Evolutionary conservation across 495 filamentous ascomycete species (phyloP).

Genomic region (Lasiosphaeria miniovina): DNA sequence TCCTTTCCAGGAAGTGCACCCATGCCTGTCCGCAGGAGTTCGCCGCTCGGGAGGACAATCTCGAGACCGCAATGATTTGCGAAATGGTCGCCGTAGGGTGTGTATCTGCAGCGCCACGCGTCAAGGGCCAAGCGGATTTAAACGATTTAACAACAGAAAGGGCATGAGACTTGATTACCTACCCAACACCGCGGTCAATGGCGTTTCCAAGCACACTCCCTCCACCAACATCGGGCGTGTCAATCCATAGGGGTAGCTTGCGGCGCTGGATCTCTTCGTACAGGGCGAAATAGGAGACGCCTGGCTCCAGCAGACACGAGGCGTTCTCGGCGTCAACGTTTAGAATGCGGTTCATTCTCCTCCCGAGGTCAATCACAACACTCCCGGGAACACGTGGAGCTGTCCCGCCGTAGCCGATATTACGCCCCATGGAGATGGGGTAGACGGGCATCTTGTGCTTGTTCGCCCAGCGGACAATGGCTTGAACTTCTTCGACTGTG

Average conservation of each 20-base stretch:
- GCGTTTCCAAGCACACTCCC: slow-evolving; percentile 56
- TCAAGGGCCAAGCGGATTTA: neutral
- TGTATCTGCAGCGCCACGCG: slow-evolving; percentile 1
- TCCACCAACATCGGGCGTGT: slow-evolving; percentile 53
- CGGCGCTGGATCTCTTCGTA: slow-evolving; percentile 49
- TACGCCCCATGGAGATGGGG: slow-evolving; percentile 51
- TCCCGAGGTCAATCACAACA: slow-evolving; percentile 52
- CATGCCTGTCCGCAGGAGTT: slow-evolving; percentile 57
- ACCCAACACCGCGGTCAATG: slow-evolving; percentile 54
- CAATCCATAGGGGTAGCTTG: slow-evolving; percentile 46
- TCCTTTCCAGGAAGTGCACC: slow-evolving; percentile 47
- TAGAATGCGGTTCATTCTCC: slow-evolving; percentile 51
- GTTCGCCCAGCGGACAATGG: slow-evolving; percentile 44
- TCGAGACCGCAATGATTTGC: slow-evolving; percentile 55
- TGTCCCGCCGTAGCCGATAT: slow-evolving; percentile 56
- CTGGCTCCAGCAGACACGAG: slow-evolving; percentile 54
- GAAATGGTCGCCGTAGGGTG: slow-evolving; percentile 44
- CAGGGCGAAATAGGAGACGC: slow-evolving; percentile 52
- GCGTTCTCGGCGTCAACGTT: slow-evolving; percentile 50
- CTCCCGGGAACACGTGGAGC: slow-evolving; percentile 50
- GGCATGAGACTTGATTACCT: slow-evolving; percentile 32
- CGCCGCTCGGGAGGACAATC: slow-evolving; percentile 52
- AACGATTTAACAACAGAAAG: neutral
- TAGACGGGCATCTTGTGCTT: slow-evolving; percentile 48
- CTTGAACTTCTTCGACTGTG: slow-evolving; percentile 44